Percentiles rank a stretch among this genome's conserved stretches.
Conservation (phyloP, 1,284 basidiomycete species). For the Schizophyllum amplum region DNA sequence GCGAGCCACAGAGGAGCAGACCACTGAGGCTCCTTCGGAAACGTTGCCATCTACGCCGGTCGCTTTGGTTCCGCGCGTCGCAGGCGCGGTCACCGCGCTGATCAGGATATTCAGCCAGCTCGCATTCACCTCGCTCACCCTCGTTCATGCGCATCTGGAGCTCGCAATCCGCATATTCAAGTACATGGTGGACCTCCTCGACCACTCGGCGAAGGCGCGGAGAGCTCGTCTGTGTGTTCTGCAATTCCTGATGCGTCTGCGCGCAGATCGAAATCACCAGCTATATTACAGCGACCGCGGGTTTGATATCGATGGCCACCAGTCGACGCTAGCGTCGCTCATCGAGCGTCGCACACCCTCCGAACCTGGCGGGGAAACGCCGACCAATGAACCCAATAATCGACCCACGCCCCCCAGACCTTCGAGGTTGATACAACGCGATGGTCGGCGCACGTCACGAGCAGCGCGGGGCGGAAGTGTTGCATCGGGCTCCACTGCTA, state of each 20-base stretch:
- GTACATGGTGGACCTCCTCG: slow-evolving; percentile 35
- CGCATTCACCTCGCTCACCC: slow-evolving; percentile 54
- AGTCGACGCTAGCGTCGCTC: slow-evolving; percentile 42
- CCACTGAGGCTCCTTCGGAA: slow-evolving; percentile 19
- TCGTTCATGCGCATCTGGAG: slow-evolving; percentile 34
- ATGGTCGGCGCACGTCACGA: slow-evolving; percentile 40
- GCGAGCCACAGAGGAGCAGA: slow-evolving; percentile 15
- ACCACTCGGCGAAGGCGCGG: slow-evolving; percentile 39
- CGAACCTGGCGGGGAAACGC: too few relatives aligned
- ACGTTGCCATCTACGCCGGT: slow-evolving; percentile 16
- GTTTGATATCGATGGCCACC: slow-evolving; percentile 48
- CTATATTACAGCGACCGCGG: slow-evolving; percentile 58
- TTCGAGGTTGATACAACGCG: slow-evolving; percentile 28
- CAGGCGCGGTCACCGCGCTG: slow-evolving; percentile 53
- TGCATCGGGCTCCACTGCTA: slow-evolving; percentile 39
- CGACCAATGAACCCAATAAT: slow-evolving; percentile 8
- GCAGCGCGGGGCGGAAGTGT: slow-evolving; percentile 40
- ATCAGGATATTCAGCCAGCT: slow-evolving; percentile 63
- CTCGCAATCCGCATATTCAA: slow-evolving; percentile 47
- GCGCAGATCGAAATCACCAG: slow-evolving; percentile 88
- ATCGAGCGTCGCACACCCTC: too few relatives aligned
- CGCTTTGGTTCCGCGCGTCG: slow-evolving; percentile 6
- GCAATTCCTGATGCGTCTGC: slow-evolving; percentile 84
- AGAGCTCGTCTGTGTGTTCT: slow-evolving; percentile 68
- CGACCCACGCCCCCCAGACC: neutral